phyloP scores from a whole-genome alignment of 2,329 filamentous ascomycete genomes.

The Arthrinium puccinioides region DNA sequence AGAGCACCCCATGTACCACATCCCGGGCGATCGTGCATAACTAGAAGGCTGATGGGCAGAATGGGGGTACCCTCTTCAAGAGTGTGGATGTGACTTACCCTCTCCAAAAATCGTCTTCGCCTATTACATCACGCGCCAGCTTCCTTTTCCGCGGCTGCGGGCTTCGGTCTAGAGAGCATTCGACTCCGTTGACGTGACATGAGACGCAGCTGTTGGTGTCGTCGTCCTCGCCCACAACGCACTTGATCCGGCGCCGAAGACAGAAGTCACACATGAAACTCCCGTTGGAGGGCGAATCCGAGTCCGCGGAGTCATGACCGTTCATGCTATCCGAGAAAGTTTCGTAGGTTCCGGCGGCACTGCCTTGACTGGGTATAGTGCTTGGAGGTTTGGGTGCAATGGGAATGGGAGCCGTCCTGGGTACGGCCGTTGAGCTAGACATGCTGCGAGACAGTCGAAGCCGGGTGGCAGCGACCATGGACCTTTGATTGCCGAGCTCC shows the following conservation, averaged over 20 bases:
- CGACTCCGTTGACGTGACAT: constrained; percentile 70
- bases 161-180: constrained; percentile 72
- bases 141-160: constrained; percentile 76
- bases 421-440: constrained; percentile 46
- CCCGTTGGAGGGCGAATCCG: constrained; percentile 32
- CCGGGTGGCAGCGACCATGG: not conserved
- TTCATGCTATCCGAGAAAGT: constrained; percentile 42
- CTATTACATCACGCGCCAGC: constrained; percentile 55
- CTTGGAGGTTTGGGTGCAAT: constrained; percentile 55
- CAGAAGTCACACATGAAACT: constrained; percentile 62
- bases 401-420: constrained; percentile 57
- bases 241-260: constrained; percentile 65
- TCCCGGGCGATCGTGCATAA: constrained; percentile 1
- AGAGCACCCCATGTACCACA: no score
- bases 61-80: no score
- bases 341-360: constrained; percentile 35
- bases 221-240: constrained; percentile 68
- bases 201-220: constrained; percentile 60
- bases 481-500: not conserved
- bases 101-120: constrained; percentile 58
- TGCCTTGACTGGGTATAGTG: constrained; percentile 36
- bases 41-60: constrained; percentile 1
- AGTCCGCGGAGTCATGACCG: constrained; percentile 45
- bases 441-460: constrained; percentile 29
- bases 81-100: constrained; percentile 64